Conservation (phyloP, 2,329 filamentous ascomycete species). For the Pestalotiopsis sp. region DNA sequence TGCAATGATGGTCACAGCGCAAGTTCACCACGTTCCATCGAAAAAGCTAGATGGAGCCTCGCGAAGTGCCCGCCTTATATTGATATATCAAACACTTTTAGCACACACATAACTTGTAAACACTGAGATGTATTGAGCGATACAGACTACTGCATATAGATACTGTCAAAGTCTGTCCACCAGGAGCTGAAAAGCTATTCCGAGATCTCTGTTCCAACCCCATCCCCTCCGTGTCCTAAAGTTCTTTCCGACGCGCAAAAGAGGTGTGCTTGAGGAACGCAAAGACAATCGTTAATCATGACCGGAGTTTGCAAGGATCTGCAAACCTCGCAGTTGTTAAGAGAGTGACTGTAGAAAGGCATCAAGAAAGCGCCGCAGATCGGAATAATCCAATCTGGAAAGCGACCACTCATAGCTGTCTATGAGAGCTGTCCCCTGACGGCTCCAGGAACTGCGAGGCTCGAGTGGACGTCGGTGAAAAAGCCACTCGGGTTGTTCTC, state of each 20-base stretch:
- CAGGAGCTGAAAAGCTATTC: no score
- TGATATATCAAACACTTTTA: no score
- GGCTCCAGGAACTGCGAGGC: conserved; percentile 50
- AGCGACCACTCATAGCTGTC: not conserved
- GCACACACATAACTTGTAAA: no score
- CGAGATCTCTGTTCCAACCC: no score
- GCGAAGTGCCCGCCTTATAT: no score
- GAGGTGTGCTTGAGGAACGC: not conserved
- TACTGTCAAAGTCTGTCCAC: no score
- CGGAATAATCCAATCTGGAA: not conserved
- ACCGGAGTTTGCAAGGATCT: not conserved
- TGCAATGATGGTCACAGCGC: no score
- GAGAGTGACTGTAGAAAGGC: not conserved
- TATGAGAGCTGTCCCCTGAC: conserved; percentile 51
- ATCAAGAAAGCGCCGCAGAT: not conserved
- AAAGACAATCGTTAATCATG: not conserved
- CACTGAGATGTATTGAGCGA: no score
- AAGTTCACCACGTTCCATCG: no score
- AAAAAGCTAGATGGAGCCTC: no score
- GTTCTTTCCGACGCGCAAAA: not conserved
- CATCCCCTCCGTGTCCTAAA: not conserved
- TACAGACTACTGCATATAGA: no score
- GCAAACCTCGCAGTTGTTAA: not conserved
- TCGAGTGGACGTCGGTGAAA: conserved; percentile 58
- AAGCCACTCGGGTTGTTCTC: conserved; percentile 52